Evolutionary conservation across 1,284 basidiomycete species (phyloP).

Genomic region (Retiboletus fuscus): DNA sequence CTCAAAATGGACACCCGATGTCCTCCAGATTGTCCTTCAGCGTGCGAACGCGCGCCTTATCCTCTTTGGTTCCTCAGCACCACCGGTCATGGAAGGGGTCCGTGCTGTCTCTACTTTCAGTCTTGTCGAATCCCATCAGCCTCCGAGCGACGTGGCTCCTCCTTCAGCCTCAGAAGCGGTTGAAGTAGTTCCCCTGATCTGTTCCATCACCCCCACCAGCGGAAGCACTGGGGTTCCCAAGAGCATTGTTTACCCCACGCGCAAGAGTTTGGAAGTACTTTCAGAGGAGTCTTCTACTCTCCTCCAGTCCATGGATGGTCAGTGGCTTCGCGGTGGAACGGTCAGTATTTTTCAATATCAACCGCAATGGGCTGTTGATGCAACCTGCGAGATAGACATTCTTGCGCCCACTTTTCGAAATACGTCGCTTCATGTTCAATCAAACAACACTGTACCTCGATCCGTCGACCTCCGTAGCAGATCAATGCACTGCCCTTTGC

Average conservation of each 20-base stretch:
- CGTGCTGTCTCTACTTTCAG: slow-evolving; percentile 36
- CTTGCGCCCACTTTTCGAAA: slow-evolving; percentile 45
- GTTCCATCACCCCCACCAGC: slow-evolving; percentile 43
- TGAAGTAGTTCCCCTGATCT: slow-evolving; percentile 34
- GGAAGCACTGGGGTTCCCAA: slow-evolving; percentile 46
- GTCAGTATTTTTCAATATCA: slow-evolving; percentile 21
- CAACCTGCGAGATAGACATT: slow-evolving; percentile 34
- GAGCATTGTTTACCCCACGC: slow-evolving; percentile 46
- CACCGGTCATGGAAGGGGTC: slow-evolving; percentile 23
- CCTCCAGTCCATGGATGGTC: slow-evolving; percentile 40
- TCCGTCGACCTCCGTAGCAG: slow-evolving; percentile 39
- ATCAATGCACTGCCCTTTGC: slow-evolving; percentile 40
- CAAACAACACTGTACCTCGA: slow-evolving; percentile 45
- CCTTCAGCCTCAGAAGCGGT: slow-evolving; percentile 34
- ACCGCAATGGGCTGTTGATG: background rate
- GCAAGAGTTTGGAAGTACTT: slow-evolving; percentile 37
- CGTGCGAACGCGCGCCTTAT: slow-evolving; percentile 37
- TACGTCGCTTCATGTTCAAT: slow-evolving; percentile 47
- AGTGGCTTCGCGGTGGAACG: slow-evolving; percentile 46
- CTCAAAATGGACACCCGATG: slow-evolving; percentile 41
- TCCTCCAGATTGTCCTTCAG: slow-evolving; percentile 37
- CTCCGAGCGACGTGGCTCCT: slow-evolving; percentile 20
- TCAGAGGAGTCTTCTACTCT: slow-evolving; percentile 43
- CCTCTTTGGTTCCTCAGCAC: slow-evolving; percentile 35
- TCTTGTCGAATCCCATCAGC: slow-evolving; percentile 23